Conservation (phyloP, 2,329 filamentous ascomycete genomes). For the Neonectria hederae region DNA sequence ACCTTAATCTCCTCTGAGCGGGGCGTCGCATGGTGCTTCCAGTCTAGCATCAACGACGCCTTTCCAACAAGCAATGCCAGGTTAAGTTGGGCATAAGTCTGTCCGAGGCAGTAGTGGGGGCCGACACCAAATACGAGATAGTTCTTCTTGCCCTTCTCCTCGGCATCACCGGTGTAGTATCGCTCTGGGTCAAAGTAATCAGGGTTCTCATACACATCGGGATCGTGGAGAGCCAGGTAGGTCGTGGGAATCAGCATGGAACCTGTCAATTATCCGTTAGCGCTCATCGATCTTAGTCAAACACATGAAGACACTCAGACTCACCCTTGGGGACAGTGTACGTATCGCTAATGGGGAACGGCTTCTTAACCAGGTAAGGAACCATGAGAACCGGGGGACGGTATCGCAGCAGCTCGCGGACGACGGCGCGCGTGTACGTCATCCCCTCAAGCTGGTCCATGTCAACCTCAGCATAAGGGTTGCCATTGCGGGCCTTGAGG, state of each 20-base stretch:
- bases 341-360: constrained; percentile 85
- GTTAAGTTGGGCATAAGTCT: constrained; percentile 90
- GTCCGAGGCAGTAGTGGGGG: constrained; percentile 95
- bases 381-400: constrained; percentile 97
- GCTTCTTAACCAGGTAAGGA: constrained; percentile 92
- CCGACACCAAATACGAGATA: constrained; percentile 96
- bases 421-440: constrained; percentile 89
- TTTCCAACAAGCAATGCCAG: constrained; percentile 91
- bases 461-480: constrained; percentile 74
- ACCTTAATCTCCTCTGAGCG: constrained; percentile 95
- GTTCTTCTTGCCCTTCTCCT: constrained; percentile 89
- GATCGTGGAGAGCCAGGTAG: constrained; percentile 90
- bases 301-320: constrained; percentile 29
- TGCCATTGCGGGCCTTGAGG: constrained; percentile 76
- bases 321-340: constrained; percentile 92
- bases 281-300: background rate
- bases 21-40: constrained; percentile 87
- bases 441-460: constrained; percentile 91
- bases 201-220: constrained; percentile 89
- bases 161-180: constrained; percentile 90
- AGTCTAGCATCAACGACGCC: constrained; percentile 86
- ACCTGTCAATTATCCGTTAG: constrained; percentile 55
- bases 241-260: constrained; percentile 95
- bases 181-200: constrained; percentile 90
- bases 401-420: constrained; percentile 91